These are phyloP conservation scores for Teunomyces lycoperdinae DNA, from an alignment of 805 yeast species.

Conservation along the genomic window DNA sequence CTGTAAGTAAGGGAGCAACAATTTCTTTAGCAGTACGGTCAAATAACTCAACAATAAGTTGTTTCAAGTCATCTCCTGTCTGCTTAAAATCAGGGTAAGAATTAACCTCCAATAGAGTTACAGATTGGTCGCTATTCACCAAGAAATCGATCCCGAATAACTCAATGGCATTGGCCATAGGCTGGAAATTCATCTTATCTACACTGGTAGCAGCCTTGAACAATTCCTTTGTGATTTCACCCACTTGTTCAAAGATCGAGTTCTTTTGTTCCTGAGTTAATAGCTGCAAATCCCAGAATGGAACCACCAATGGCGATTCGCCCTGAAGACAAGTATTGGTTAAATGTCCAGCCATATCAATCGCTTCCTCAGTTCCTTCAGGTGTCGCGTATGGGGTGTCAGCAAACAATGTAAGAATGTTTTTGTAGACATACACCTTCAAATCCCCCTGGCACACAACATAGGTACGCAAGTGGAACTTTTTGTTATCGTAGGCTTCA, in stretches of 20 bases:
- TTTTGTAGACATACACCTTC: conserved; percentile 72
- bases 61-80: conserved; percentile 77
- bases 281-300: conserved; percentile 56
- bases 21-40: conserved; percentile 49
- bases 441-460: conserved; percentile 74
- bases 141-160: conserved; percentile 87
- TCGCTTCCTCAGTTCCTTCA: conserved; percentile 22
- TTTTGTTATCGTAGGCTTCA: conserved; percentile 56
- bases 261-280: conserved; percentile 27
- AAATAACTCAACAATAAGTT: conserved; percentile 63
- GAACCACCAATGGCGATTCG: conserved; percentile 52
- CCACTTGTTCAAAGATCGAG: conserved; percentile 52
- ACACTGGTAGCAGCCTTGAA: conserved; percentile 79
- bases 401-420: conserved; percentile 83
- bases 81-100: conserved; percentile 97
- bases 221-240: conserved; percentile 61
- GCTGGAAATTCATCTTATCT: conserved; percentile 82
- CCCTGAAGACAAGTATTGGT: conserved; percentile 92
- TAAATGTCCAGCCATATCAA: conserved; percentile 69
- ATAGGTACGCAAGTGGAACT: conserved; percentile 88
- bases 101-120: conserved; percentile 76
- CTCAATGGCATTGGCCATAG: conserved; percentile 79
- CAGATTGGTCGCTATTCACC: conserved; percentile 54
- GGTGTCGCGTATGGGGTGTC: conserved; percentile 42
- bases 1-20: conserved; percentile 47